Conservation (phyloP, 805 yeast genomes). For the Geotrichum ghanense region DNA sequence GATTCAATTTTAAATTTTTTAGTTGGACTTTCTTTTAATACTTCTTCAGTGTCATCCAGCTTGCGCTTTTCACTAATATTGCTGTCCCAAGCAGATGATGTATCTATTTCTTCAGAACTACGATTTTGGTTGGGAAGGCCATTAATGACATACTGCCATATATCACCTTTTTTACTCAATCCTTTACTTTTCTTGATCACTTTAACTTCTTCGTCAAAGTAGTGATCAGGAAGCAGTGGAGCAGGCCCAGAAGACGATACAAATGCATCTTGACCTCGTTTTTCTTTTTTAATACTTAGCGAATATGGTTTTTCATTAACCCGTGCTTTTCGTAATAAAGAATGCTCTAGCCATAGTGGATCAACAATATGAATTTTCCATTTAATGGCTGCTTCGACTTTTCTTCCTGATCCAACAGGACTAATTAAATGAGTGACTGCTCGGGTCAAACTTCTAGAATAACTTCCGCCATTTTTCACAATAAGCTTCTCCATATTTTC, state of each 20-base stretch:
- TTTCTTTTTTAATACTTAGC: conserved; percentile 17
- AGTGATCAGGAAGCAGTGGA: not conserved
- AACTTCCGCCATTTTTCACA: conserved; percentile 25
- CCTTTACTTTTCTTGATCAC: not conserved
- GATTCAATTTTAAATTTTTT: not conserved
- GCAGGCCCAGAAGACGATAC: not conserved
- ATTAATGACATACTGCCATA: not conserved
- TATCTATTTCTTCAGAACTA: not conserved
- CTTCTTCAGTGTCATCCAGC: not conserved
- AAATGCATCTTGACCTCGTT: conserved; percentile 27
- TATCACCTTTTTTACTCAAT: not conserved
- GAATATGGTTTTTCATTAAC: conserved; percentile 29
- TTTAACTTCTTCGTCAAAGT: not conserved
- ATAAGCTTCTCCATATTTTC: conserved; percentile 18
- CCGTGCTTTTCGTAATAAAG: conserved; percentile 30
- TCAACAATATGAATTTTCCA: conserved; percentile 32
- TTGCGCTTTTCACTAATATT: conserved; percentile 6
- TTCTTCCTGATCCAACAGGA: conserved; percentile 22
- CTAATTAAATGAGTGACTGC: conserved; percentile 23
- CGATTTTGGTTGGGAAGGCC: not conserved
- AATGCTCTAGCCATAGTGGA: conserved; percentile 34
- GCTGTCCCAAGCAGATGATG: not conserved
- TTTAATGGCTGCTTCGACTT: conserved; percentile 28
- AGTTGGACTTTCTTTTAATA: not conserved
- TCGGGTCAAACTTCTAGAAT: conserved; percentile 19